These are phyloP conservation scores for Geotrichum klebahnii DNA, from an alignment of 1,139 yeast genomes.

Conservation along the genomic window DNA sequence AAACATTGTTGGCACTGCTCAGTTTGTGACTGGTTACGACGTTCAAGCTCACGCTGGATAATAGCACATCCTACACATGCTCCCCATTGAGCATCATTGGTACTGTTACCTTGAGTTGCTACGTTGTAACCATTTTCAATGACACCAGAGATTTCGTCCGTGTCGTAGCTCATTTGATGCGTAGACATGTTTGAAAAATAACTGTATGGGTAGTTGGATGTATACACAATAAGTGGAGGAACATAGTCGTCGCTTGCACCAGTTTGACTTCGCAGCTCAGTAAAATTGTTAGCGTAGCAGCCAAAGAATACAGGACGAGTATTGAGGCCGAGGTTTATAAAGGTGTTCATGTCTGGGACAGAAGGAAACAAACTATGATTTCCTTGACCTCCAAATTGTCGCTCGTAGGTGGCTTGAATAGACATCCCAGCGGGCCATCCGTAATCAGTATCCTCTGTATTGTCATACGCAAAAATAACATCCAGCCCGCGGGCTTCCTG, in stretches of 20 bases:
- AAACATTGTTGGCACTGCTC: slow-evolving; percentile 74
- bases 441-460: slow-evolving; percentile 65
- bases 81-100: slow-evolving; percentile 69
- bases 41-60: slow-evolving; percentile 74
- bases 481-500: slow-evolving; percentile 72
- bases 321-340: too few species aligned
- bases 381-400: too few species aligned
- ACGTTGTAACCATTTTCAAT: slow-evolving; percentile 78
- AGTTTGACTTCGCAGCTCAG: slow-evolving; percentile 26
- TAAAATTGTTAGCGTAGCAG: slow-evolving; percentile 20
- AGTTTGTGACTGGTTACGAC: slow-evolving; percentile 58
- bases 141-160: slow-evolving; percentile 55
- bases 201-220: slow-evolving; percentile 72
- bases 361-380: too few species aligned
- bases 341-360: too few species aligned
- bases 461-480: slow-evolving; percentile 76
- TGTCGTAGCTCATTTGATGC: slow-evolving; percentile 58
- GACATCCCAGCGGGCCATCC: slow-evolving; percentile 68
- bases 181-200: slow-evolving; percentile 69
- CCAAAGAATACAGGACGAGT: slow-evolving; percentile 29
- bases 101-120: slow-evolving; percentile 65
- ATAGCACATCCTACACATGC: slow-evolving; percentile 88
- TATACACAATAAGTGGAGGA: slow-evolving; percentile 76
- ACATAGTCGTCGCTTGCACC: slow-evolving; percentile 21
- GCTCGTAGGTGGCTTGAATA: too few species aligned